A percentile compares a stretch with the other conserved stretches of the same genome.
These are phyloP conservation scores for Cardamine resedifolia DNA, from an alignment of 345 rosid genomes.

Conservation along the genomic window DNA sequence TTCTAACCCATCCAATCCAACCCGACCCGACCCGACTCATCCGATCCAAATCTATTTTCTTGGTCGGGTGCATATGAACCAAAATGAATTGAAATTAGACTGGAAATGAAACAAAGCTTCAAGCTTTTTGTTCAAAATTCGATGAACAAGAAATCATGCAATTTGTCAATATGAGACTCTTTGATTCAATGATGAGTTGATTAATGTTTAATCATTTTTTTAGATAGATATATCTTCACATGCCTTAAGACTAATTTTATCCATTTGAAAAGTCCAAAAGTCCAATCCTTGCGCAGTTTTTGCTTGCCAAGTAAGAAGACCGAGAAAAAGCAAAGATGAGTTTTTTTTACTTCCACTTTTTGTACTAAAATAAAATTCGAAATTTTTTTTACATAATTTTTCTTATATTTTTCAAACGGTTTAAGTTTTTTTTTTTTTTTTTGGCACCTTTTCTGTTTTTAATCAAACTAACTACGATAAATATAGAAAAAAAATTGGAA, in stretches of 20 bases:
- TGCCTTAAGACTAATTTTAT: not conserved
- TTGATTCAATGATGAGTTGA: constrained; percentile 16
- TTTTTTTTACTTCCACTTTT: constrained; percentile 25
- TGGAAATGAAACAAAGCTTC: not conserved
- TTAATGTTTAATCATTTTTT: constrained; percentile 11
- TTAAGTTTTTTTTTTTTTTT: no score
- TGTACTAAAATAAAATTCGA: no score
- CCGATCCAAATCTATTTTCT: not conserved
- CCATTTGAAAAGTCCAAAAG: constrained; percentile 13
- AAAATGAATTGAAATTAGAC: not conserved
- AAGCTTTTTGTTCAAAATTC: not conserved
- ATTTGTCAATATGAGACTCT: not conserved
- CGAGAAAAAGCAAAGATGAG: not conserved
- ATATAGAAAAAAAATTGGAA: no score
- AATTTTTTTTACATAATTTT: not conserved
- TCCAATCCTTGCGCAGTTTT: not conserved
- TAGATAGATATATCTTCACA: constrained; percentile 19
- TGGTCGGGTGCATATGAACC: not conserved
- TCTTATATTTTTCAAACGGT: not conserved
- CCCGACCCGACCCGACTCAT: constrained; percentile 7
- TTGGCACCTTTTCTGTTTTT: no score
- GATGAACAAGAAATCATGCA: constrained; percentile 14
- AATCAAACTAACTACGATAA: not conserved
- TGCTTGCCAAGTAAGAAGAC: constrained; percentile 3
- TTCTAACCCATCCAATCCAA: not conserved